phyloP scores from a whole-genome alignment of 2,329 filamentous ascomycete genomes.

The Esteya vermicola region DNA sequence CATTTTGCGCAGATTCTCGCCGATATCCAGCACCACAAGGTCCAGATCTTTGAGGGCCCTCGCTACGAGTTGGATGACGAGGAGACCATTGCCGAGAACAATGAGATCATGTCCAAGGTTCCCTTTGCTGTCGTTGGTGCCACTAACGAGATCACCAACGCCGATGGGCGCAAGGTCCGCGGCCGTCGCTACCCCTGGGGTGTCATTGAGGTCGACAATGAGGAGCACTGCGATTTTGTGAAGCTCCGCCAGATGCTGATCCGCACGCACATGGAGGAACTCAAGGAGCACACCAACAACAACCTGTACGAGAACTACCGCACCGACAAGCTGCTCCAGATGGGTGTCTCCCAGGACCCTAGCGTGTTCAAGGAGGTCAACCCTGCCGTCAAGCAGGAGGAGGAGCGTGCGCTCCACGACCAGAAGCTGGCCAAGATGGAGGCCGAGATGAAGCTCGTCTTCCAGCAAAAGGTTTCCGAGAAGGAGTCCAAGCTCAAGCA shows the following conservation, averaged over 20 bases:
- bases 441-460: conserved; percentile 99
- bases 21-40: conserved; percentile 92
- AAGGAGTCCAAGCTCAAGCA: conserved; percentile 99
- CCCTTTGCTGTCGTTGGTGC: conserved; percentile 97
- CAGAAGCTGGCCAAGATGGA: conserved; percentile 99
- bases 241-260: conserved; percentile 99
- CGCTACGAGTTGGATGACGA: conserved; percentile 98
- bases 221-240: conserved; percentile 99
- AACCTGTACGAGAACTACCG: conserved; percentile 93
- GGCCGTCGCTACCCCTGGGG: conserved; percentile 97
- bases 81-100: conserved; percentile 99
- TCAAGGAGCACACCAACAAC: conserved; percentile 99
- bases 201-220: conserved; percentile 97
- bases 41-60: conserved; percentile 97
- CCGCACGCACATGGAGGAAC: conserved; percentile 99
- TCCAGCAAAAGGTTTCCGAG: conserved; percentile 99
- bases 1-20: conserved; percentile 61
- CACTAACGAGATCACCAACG: conserved; percentile 81
- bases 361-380: conserved; percentile 99
- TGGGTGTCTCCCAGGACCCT: conserved; percentile 97
- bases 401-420: conserved; percentile 94
- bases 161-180: conserved; percentile 89
- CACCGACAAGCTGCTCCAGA: conserved; percentile 95
- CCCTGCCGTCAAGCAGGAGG: conserved; percentile 98
- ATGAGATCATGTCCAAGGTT: conserved; percentile 99